A percentile compares a stretch with the other conserved stretches of the same genome.
Evolutionary conservation across 768 basidiomycete species (phyloP).

Genomic region (Leccinum disarticulatum): DNA sequence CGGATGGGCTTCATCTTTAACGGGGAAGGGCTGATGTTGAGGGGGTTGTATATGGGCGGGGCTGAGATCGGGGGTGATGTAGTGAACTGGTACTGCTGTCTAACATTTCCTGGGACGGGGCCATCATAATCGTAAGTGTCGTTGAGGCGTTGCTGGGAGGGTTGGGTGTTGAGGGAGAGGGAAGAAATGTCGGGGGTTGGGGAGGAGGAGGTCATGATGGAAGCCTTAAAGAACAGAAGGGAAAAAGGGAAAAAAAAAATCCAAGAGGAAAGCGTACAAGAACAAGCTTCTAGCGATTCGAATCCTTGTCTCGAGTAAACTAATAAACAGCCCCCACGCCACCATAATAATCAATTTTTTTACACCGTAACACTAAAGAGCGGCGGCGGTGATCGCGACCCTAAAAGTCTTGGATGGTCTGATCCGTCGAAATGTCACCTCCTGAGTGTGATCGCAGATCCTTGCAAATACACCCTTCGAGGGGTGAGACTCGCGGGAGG

Average conservation of each 20-base stretch:
- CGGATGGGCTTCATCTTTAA: constrained; percentile 72
- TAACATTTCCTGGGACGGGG: constrained; percentile 44
- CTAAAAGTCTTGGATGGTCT: neutral
- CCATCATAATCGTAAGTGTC: constrained; percentile 85
- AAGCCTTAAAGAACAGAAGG: constrained; percentile 29
- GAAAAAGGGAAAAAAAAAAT: constrained; percentile 28
- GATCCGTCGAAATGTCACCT: neutral
- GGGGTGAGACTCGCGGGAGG: neutral
- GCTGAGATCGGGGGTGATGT: constrained; percentile 59
- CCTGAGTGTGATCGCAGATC: constrained; percentile 10
- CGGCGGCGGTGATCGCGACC: constrained; percentile 13
- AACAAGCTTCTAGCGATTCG: constrained; percentile 12
- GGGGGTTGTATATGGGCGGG: constrained; percentile 48
- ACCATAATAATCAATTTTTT: constrained; percentile 21
- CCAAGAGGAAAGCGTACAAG: constrained; percentile 25
- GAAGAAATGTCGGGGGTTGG: constrained; percentile 77
- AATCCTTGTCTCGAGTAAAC: constrained; percentile 16
- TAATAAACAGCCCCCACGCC: constrained; percentile 34
- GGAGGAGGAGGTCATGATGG: constrained; percentile 74
- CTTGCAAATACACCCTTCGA: constrained; percentile 7
- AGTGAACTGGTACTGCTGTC: constrained; percentile 69
- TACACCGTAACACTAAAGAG: neutral
- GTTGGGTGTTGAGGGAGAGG: constrained; percentile 64
- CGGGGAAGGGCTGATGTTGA: constrained; percentile 64
- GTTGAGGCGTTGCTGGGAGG: constrained; percentile 77